Evolutionary conservation across 75 land plant genomes (phyloP).

Genomic region (Pinus tabuliformis): DNA sequence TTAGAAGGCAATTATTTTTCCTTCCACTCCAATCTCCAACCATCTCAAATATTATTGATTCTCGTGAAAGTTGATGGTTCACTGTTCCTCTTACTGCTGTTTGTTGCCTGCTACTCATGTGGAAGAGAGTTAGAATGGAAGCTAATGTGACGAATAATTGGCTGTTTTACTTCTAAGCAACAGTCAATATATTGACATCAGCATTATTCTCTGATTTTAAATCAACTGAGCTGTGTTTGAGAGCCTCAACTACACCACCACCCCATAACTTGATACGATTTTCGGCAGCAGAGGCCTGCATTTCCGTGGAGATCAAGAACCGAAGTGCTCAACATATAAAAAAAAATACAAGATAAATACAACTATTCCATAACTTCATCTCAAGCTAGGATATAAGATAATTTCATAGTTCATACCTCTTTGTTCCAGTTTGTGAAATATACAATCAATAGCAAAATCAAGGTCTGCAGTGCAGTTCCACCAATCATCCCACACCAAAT

Average conservation of each 20-base stretch:
- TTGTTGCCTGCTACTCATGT: no score
- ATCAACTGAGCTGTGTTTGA: no score
- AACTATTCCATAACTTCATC: neutral
- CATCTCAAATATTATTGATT: no score
- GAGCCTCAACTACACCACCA: neutral
- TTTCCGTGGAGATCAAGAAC: neutral
- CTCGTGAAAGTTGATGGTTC: no score
- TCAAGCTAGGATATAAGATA: neutral
- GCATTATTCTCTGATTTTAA: no score
- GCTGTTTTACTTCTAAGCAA: no score
- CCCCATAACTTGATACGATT: neutral
- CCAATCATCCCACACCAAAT: slow-evolving; percentile 52
- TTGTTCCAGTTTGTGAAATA: slow-evolving; percentile 44
- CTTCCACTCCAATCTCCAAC: no score
- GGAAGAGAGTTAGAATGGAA: no score
- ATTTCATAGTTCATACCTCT: slow-evolving; percentile 24
- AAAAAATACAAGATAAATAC: neutral
- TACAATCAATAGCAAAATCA: slow-evolving; percentile 24
- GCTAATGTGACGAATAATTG: no score
- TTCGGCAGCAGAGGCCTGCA: neutral
- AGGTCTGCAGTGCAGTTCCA: slow-evolving; percentile 43
- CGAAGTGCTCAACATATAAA: neutral
- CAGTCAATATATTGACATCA: no score
- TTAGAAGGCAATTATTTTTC: no score
- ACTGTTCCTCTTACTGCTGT: no score